Conservation (phyloP, 1,284 basidiomycete genomes). For the Apiotrichum domesticum region DNA sequence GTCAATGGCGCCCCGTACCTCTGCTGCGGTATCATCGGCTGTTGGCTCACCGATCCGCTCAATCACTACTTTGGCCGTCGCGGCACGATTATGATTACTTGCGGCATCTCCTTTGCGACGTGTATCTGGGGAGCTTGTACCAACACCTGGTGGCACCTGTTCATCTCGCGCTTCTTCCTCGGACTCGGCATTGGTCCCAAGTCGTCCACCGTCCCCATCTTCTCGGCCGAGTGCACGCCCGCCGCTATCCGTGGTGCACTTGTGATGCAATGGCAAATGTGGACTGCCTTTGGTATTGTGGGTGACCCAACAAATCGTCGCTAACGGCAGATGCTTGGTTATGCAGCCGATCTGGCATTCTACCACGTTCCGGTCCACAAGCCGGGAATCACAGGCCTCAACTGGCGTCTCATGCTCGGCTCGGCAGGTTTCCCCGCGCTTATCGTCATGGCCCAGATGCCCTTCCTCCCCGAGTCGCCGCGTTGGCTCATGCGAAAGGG, state of each 20-base stretch:
- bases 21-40: no score
- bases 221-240: conserved; percentile 27
- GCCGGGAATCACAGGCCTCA: no score
- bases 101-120: no score
- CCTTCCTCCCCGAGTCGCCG: conserved; percentile 50
- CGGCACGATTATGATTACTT: no score
- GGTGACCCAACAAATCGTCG: conserved; percentile 2
- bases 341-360: conserved; percentile 12
- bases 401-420: no score
- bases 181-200: conserved; percentile 29
- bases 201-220: conserved; percentile 36
- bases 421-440: conserved; percentile 2
- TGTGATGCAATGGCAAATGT: conserved; percentile 49
- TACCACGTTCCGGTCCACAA: background rate
- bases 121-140: no score
- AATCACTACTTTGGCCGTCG: no score
- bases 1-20: no score
- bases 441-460: conserved; percentile 40
- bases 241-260: conserved; percentile 59
- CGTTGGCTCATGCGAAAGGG: conserved; percentile 53
- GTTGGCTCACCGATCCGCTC: no score
- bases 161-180: background rate
- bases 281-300: conserved; percentile 18
- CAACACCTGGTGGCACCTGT: no score
- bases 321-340: conserved; percentile 21